These are phyloP conservation scores for Talaromyces piceae DNA, from an alignment of 2,329 filamentous ascomycete species.

Conservation along the genomic window DNA sequence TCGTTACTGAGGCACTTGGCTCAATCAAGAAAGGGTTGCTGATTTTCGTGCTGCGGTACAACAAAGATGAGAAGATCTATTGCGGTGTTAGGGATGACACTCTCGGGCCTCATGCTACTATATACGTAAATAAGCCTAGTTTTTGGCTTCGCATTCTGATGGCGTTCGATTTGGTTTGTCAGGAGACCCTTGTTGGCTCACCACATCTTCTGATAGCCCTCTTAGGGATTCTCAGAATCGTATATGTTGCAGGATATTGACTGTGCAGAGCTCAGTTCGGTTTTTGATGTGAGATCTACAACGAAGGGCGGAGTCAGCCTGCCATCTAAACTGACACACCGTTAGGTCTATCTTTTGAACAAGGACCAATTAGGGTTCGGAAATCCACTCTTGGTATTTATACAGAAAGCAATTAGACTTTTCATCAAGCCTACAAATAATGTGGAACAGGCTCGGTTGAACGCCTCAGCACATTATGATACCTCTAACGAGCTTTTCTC, in stretches of 20 bases:
- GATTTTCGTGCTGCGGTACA: conserved; percentile 3
- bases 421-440: conserved; percentile 54
- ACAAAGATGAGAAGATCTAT: not conserved
- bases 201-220: not conserved
- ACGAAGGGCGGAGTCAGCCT: not conserved
- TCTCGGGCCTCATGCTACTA: not conserved
- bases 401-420: conserved; percentile 22
- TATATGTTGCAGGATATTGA: conserved; percentile 67
- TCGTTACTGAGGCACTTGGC: not conserved
- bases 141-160: conserved; percentile 5
- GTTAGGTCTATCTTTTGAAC: conserved; percentile 62
- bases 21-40: not conserved
- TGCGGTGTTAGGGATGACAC: conserved; percentile 1
- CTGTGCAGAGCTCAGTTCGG: conserved; percentile 58
- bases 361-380: conserved; percentile 34
- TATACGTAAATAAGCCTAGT: conserved; percentile 2
- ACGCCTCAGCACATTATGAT: conserved; percentile 67
- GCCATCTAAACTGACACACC: not conserved
- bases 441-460: conserved; percentile 52
- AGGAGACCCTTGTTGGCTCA: not conserved
- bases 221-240: conserved; percentile 58
- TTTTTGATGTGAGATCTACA: conserved; percentile 50
- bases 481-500: conserved; percentile 39
- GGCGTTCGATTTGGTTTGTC: conserved; percentile 2
- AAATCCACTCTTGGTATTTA: conserved; percentile 6